Evolutionary conservation across 805 yeast genomes (phyloP).

Genomic region (Saccharomycopsis oosterbeekiorum): DNA sequence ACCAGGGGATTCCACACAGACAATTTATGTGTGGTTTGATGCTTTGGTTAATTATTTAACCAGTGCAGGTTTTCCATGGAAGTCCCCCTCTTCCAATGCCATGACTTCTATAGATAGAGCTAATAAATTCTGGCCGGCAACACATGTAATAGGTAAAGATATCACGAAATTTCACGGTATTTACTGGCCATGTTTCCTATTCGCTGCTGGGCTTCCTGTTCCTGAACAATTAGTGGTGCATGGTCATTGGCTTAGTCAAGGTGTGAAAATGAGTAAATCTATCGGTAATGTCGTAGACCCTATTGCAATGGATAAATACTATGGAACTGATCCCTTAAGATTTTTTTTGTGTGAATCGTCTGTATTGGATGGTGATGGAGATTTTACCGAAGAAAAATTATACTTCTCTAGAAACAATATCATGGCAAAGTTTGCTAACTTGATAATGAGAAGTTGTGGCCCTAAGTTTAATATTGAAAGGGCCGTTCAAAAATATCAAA

Average conservation of each 20-base stretch:
- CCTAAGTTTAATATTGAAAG: constrained; percentile 49
- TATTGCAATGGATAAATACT: constrained; percentile 43
- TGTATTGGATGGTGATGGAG: constrained; percentile 66
- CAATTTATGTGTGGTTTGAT: constrained; percentile 94
- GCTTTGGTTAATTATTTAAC: constrained; percentile 83
- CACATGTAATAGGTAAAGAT: constrained; percentile 88
- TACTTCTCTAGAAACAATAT: constrained; percentile 48
- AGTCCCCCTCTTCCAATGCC: not conserved
- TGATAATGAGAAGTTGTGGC: constrained; percentile 66
- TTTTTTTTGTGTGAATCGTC: constrained; percentile 72
- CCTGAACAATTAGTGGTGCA: constrained; percentile 80
- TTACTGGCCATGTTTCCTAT: constrained; percentile 86
- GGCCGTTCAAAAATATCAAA: constrained; percentile 26
- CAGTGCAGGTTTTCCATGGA: constrained; percentile 48
- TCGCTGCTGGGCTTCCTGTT: constrained; percentile 67
- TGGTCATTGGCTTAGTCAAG: constrained; percentile 88
- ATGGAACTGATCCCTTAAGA: constrained; percentile 67
- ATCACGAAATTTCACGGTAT: constrained; percentile 81
- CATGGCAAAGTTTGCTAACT: constrained; percentile 76
- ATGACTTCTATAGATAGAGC: constrained; percentile 19
- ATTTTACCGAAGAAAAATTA: constrained; percentile 55
- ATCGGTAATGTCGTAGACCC: constrained; percentile 94
- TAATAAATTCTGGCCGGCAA: constrained; percentile 47
- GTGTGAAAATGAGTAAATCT: constrained; percentile 89
- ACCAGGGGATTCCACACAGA: constrained; percentile 69